Evolutionary conservation across 2,329 filamentous ascomycete genomes (phyloP), one percentile per base, ranked within the genome.

Genomic region (Teratosphaeria destructans): DNA sequence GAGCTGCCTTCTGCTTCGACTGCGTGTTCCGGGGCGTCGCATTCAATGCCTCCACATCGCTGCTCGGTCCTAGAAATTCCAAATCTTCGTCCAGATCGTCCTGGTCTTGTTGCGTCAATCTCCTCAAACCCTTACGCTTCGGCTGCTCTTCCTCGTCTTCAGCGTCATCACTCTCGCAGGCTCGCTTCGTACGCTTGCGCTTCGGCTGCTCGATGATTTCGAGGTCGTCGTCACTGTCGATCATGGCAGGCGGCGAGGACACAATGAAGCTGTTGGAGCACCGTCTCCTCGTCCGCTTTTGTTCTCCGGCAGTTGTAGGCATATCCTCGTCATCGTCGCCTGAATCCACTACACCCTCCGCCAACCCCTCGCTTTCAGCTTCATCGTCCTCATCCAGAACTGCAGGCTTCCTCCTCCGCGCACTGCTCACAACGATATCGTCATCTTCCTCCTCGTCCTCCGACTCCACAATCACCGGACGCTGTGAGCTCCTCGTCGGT

Each of bases 51-150:
- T 67, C 67, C 16, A 68, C 67, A 54, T 70, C 68, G 34, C 68
- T 71, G 53, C 71, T 72, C 1, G 70, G 67, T 11, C 65, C 67
- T 0, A 80, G 64, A 57, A 77, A 78, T 5, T 77, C 73, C 2
- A 80, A 66, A 49, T 80, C 78, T 56, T 78, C 76, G 43, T 75
- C 70, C 11, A 80, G 64, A 54, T 79, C 77, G 11, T 76, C 74
- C 54, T 70, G 64, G 54, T 75, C 73, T 55, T 72, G 68, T 52
- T 69, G 63, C 0, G 66, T 67, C 4, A 70, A 55, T 54, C 65
- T 57, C 27, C 65, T 59, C 19, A 58, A 57, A 4, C 27, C 34
- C n/a, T 54, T 54, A 14, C n/a, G 53, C 27, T 54, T 32, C 16
- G 23, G 27, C 4, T 32, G 53, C 16, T 32, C 27, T 7, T 65